Evolutionary conservation across 73 alveolate genomes (phyloP), one percentile per base, ranked within the genome.

Genomic region (Paramecium sonneborni): DNA sequence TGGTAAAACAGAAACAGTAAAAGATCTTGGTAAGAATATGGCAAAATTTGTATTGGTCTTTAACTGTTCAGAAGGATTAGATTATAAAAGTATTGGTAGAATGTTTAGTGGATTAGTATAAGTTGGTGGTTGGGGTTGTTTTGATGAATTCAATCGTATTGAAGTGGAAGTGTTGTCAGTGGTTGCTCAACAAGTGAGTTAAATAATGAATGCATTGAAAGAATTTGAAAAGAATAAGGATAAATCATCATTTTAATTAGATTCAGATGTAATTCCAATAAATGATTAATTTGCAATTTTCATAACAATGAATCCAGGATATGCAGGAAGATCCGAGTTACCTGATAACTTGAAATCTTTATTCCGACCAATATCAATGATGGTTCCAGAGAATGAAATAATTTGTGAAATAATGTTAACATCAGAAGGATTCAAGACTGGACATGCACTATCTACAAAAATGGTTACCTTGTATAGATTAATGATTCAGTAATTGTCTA

Each of bases 361-460:
- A 38, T 99, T 99, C 95, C 97, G 99, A 86, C 99, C 99, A 4
- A 99, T 99, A 92, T 99, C 99, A 46, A 99, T 99, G 99, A 99
- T 99, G 99, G 99, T 96, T 39, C 99, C 99, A 4, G 99, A 99
- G 85, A 95, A 98, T 91, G 98, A 98, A 69, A 95, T 98, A 85
- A 99, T 99, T 92, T 97, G 99, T 90, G 99, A 98, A 94, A 98
- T 98, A 89, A 98, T 97, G 88, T 97, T 98, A 46, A 93, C 96
- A 96, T 86, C 98, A 57, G 99, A 98, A 92, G 99, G 99, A 23
- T 98, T 97, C 92, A 96, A 96, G 41, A 93, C 97, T 72, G 96
- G 96, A 32, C 89, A 82, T 56, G 86, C 88, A 9, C 76, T 94
- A 14, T 57, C 97, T 6, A 95, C 95, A 85, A 96, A 95, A 85